A percentile compares a stretch with the other conserved stretches of the same genome.
These are phyloP conservation scores for Volvox carteri DNA, from an alignment of 163 green algal genomes.

Conservation along the genomic window DNA sequence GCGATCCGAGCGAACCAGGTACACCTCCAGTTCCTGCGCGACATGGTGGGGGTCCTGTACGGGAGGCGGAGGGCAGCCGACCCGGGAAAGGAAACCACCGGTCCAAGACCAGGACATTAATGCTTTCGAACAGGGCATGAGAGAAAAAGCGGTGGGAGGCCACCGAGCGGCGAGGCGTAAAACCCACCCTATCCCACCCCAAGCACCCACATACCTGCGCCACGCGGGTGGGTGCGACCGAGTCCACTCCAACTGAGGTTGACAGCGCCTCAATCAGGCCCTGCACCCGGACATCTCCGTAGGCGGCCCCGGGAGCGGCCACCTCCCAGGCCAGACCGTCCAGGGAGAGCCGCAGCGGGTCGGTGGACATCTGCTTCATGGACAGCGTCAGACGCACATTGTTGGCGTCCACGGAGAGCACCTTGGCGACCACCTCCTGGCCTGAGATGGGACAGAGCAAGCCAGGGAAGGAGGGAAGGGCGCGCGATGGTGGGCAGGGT, in stretches of 20 bases:
- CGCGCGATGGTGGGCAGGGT: background rate
- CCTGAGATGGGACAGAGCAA: constrained; percentile 51
- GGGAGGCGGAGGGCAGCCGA: too few species aligned
- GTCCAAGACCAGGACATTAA: too few species aligned
- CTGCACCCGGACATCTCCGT: background rate
- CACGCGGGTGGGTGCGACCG: background rate
- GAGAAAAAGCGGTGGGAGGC: too few species aligned
- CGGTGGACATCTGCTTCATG: constrained; percentile 77
- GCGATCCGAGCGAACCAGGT: constrained; percentile 22
- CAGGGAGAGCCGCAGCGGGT: constrained; percentile 82
- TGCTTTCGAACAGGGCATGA: too few species aligned
- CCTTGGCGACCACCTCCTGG: constrained; percentile 68
- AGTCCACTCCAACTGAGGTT: background rate
- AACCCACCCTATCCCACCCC: background rate
- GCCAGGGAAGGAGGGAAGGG: background rate
- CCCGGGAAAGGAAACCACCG: too few species aligned
- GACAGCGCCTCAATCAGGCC: constrained; percentile 14
- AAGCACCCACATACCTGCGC: too few species aligned
- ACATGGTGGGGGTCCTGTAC: constrained; percentile 48
- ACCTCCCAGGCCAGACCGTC: constrained; percentile 63
- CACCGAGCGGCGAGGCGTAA: background rate
- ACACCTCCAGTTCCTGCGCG: constrained; percentile 53
- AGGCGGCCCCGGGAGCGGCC: too few species aligned
- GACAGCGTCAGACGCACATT: constrained; percentile 75
- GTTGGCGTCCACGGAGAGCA: constrained; percentile 67